Percentiles rank a stretch among this genome's conserved stretches.
Conservation (phyloP, 306 rosid genomes). For the Inga laurina region DNA sequence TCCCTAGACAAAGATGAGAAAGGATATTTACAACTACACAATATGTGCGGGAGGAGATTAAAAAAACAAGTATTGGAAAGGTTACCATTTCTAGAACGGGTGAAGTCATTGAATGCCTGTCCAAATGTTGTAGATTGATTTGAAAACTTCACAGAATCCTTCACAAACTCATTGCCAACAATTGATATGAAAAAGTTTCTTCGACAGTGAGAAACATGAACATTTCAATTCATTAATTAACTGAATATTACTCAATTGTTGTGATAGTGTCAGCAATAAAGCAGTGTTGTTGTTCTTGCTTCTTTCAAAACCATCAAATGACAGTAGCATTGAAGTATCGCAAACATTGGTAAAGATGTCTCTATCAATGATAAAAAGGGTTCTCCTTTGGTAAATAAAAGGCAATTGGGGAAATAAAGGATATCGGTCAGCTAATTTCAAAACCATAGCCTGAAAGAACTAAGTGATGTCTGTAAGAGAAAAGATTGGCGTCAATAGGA, state of each 20-base stretch:
- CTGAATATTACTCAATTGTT: background rate
- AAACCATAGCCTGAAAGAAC: slow-evolving; percentile 5
- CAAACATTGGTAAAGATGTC: background rate
- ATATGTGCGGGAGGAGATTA: background rate
- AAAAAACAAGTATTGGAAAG: slow-evolving; percentile 11
- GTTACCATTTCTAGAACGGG: slow-evolving; percentile 68
- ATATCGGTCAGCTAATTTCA: slow-evolving; percentile 4
- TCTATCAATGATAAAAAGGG: background rate
- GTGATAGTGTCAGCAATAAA: slow-evolving; percentile 2
- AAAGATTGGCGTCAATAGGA: background rate
- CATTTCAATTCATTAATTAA: background rate
- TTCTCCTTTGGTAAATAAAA: background rate
- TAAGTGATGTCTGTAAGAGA: background rate
- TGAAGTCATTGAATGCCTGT: slow-evolving; percentile 71
- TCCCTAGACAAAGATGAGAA: background rate
- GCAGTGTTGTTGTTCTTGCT: background rate
- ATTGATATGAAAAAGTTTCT: slow-evolving; percentile 50
- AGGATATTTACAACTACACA: background rate
- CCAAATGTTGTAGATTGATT: slow-evolving; percentile 82
- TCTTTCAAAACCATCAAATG: background rate
- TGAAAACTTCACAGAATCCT: slow-evolving; percentile 76
- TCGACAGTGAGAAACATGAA: slow-evolving; percentile 30
- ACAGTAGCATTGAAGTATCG: background rate
- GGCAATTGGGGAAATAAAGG: background rate
- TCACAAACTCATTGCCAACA: slow-evolving; percentile 80